Percentiles rank a stretch among this genome's conserved stretches.
Evolutionary conservation across 2,329 filamentous ascomycete species (phyloP).

Genomic region (Nannizzia gypsea): DNA sequence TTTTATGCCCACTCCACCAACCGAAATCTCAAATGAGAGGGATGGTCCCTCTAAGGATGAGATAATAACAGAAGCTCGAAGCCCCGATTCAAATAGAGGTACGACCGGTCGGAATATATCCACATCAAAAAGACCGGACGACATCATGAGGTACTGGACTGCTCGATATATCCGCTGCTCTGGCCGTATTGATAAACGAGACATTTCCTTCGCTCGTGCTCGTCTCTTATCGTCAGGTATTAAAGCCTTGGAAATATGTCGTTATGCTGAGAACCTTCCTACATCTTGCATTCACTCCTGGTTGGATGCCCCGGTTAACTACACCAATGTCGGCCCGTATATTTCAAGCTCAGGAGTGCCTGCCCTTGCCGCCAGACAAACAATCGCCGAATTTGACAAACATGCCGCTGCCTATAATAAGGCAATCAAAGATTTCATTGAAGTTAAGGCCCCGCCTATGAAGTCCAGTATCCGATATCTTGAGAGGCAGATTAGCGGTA

Average conservation of each 20-base stretch:
- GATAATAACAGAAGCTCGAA: background rate
- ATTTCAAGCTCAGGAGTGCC: conserved; percentile 42
- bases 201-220: conserved; percentile 66
- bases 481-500: conserved; percentile 37
- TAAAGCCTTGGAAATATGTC: conserved; percentile 70
- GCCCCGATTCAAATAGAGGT: background rate
- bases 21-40: background rate
- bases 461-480: conserved; percentile 33
- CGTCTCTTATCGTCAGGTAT: conserved; percentile 76
- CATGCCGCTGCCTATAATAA: conserved; percentile 34
- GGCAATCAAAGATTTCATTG: conserved; percentile 37
- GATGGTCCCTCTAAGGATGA: background rate
- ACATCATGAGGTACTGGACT: conserved; percentile 44
- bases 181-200: conserved; percentile 48
- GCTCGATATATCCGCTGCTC: conserved; percentile 35
- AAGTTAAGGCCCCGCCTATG: conserved; percentile 35
- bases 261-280: conserved; percentile 45
- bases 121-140: conserved; percentile 26
- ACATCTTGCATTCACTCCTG: conserved; percentile 15
- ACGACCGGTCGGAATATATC: background rate
- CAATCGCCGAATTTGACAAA: conserved; percentile 39
- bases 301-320: conserved; percentile 18
- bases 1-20: background rate
- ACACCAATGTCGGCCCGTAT: conserved; percentile 26
- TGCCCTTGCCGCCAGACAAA: conserved; percentile 41